Evolutionary conservation across 352 stramenopile species (phyloP), one percentile per base, ranked within the genome.

Genomic region (Phytophthora nicotianae): DNA sequence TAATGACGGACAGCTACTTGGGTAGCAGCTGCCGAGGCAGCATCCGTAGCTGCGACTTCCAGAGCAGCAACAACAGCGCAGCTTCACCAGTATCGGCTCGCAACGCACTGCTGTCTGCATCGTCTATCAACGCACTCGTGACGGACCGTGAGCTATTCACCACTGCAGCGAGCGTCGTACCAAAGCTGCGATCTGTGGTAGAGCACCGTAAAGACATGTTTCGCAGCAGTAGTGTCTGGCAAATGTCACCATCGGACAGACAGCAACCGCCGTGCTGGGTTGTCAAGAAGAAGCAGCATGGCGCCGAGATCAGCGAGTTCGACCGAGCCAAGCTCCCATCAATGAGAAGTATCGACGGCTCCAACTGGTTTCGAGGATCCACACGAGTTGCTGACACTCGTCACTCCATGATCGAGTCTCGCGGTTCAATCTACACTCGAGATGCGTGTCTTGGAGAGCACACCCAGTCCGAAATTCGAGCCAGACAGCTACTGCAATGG

Each of bases 291-390:
- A 72, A 77, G 57, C 70, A 70, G 6, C 57, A 85, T 49, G 76
- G 74, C 10, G 70, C 68, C 9, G 68, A 83, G 46, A 68, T 84
- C 62, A 75, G 63, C 17, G 77, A 84, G 63, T 86, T 86, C 46
- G 74, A 88, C 47, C 79, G 74, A 47, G 23, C 66, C 11, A 74
- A 72, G 27, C 29, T 74, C 2, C 27, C 68, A 27, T 58, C 29
- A 2, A 27, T 48, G 17, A 54, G 20, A 42, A 53, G 29, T 37
- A 48, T 58, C 3, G 52, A 66, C 24, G 21, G 38, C 16, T 38
- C 49, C 9, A 57, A 52, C 40, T 72, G 65, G 61, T 52, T 66
- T n/a, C 56, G 41, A 29, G 16, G 52, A 24, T 50, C 41, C 1
- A 17, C 53, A 20, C 33, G 50, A 26, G 33, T 29, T 16, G 27